Conservation (phyloP, 1,139 yeast species). For the Yamadazyma sp. region DNA sequence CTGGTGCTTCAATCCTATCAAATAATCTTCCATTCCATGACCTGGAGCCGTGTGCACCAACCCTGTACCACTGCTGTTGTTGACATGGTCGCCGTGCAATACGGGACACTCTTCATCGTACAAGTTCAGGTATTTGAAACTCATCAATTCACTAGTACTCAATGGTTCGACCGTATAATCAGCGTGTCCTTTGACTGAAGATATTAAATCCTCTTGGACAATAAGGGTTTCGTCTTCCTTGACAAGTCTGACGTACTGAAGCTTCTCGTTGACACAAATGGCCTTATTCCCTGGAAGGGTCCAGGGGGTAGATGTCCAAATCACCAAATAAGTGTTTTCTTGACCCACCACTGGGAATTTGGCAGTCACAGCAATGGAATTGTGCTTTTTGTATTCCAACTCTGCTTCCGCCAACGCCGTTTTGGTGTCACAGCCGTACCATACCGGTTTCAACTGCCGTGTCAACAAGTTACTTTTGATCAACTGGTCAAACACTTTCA, state of each 20-base stretch:
- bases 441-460: slow-evolving; percentile 90
- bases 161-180: slow-evolving; percentile 22
- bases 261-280: slow-evolving; percentile 62
- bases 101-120: slow-evolving; percentile 54
- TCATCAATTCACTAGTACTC: slow-evolving; percentile 48
- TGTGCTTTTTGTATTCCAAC: slow-evolving; percentile 80
- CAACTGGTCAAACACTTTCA: slow-evolving; percentile 66
- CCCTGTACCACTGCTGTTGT: slow-evolving; percentile 85
- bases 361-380: slow-evolving; percentile 68
- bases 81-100: slow-evolving; percentile 79
- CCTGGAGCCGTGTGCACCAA: slow-evolving; percentile 97
- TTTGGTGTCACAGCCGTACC: slow-evolving; percentile 93
- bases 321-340: slow-evolving; percentile 35
- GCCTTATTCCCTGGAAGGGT: slow-evolving; percentile 88
- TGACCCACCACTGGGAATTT: slow-evolving; percentile 40
- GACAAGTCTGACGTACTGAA: slow-evolving; percentile 56
- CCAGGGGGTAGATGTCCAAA: slow-evolving; percentile 99
- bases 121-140: slow-evolving; percentile 52
- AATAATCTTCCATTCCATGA: slow-evolving; percentile 92
- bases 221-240: slow-evolving; percentile 43
- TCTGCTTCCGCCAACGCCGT: slow-evolving; percentile 98
- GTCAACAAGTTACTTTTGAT: slow-evolving; percentile 67
- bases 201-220: slow-evolving; percentile 49
- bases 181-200: slow-evolving; percentile 35
- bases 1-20: slow-evolving; percentile 59